Conservation (phyloP, 2,329 filamentous ascomycete genomes). For the Ceratocystis ficicola region DNA sequence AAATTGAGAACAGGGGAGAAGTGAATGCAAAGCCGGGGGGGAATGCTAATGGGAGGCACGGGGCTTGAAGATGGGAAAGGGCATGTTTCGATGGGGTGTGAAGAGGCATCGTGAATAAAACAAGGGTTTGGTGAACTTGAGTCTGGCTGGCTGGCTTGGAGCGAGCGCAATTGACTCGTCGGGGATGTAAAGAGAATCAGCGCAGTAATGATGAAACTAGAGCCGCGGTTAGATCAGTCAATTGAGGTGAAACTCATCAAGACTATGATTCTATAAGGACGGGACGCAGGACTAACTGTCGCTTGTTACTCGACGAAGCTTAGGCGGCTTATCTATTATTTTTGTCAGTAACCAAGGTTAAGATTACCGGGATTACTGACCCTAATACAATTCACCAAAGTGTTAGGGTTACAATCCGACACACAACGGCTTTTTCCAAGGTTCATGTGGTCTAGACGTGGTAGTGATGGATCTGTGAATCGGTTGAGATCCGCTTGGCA, state of each 20-base stretch:
- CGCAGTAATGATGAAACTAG: neutral
- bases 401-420: no score
- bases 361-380: no score
- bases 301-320: no score
- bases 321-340: no score
- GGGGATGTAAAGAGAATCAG: neutral
- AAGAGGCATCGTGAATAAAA: neutral
- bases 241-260: neutral
- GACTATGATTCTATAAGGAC: no score
- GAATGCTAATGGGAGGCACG: neutral
- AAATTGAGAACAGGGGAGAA: neutral
- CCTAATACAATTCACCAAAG: no score
- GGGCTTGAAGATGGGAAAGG: neutral
- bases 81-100: neutral
- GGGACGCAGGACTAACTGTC: no score
- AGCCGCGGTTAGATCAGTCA: neutral
- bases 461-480: no score
- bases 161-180: neutral
- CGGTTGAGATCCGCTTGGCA: no score
- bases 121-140: neutral
- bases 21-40: neutral
- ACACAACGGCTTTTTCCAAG: no score
- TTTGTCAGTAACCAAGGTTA: no score
- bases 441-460: no score
- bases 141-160: neutral